These are phyloP conservation scores for Geoglossum glabrum DNA, from an alignment of 495 filamentous ascomycete species.

Conservation along the genomic window DNA sequence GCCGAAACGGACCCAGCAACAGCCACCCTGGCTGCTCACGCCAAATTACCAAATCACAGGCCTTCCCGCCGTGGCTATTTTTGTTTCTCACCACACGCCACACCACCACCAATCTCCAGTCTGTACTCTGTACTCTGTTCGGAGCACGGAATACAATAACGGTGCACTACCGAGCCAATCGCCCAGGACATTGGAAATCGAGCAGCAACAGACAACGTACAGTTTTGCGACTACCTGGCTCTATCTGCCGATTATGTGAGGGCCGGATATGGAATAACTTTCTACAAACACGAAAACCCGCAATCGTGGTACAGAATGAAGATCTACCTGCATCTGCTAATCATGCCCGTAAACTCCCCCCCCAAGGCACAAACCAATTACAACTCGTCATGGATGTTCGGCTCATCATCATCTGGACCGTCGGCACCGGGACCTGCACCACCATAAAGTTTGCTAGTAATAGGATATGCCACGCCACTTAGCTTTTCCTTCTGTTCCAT, in stretches of 20 bases:
- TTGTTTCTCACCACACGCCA: background rate
- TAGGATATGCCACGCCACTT: conserved; percentile 87
- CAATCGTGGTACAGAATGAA: background rate
- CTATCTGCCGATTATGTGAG: background rate
- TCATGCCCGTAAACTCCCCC: background rate
- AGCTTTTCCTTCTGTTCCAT: conserved; percentile 99
- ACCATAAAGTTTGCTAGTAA: conserved; percentile 92
- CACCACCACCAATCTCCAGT: too few species aligned
- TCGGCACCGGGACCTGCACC: conserved; percentile 40
- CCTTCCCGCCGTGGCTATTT: background rate
- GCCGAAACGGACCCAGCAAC: background rate
- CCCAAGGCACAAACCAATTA: conserved; percentile 34
- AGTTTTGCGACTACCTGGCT: background rate
- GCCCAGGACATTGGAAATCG: too few species aligned
- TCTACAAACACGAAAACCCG: background rate
- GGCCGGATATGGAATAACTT: background rate
- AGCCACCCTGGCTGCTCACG: background rate
- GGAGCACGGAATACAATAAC: too few species aligned
- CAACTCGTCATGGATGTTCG: conserved; percentile 70
- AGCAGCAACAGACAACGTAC: too few species aligned
- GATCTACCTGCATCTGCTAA: background rate
- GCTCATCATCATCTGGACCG: conserved; percentile 45
- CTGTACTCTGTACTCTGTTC: too few species aligned
- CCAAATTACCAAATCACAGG: background rate
- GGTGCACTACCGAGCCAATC: background rate